phyloP scores from a whole-genome alignment of 73 alveolate species.

The Paramecium sonneborni region DNA sequence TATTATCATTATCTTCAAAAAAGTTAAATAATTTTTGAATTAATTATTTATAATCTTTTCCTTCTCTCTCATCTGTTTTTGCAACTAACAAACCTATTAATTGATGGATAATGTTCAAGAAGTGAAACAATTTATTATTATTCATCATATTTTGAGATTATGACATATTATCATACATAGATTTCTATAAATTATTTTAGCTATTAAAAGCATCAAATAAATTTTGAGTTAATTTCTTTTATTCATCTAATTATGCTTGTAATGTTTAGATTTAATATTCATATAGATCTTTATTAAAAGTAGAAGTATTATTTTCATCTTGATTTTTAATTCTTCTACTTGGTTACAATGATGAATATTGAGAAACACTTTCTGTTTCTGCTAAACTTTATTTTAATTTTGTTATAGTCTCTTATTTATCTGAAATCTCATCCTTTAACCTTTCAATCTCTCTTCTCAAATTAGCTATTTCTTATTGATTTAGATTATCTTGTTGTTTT shows the following conservation, averaged over 20 bases:
- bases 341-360: conserved; percentile 41
- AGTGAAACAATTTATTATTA: neutral
- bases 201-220: conserved; percentile 1
- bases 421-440: conserved; percentile 20
- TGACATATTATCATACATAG: neutral
- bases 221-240: conserved; percentile 6
- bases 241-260: conserved; percentile 15
- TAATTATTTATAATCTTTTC: neutral
- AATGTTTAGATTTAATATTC: neutral
- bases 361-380: neutral
- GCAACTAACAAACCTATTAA: neutral
- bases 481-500: neutral
- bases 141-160: neutral
- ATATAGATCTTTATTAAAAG: neutral
- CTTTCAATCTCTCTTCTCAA: conserved; percentile 38
- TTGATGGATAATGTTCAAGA: neutral
- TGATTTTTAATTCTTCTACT: neutral
- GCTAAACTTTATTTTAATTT: conserved; percentile 34
- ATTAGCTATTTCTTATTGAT: conserved; percentile 6
- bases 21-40: neutral
- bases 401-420: neutral
- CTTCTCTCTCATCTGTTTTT: neutral
- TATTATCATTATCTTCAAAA: conserved; percentile 15
- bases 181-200: neutral
- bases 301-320: neutral